phyloP scores from a whole-genome alignment of 306 rosid species.

The Senna siamea region DNA sequence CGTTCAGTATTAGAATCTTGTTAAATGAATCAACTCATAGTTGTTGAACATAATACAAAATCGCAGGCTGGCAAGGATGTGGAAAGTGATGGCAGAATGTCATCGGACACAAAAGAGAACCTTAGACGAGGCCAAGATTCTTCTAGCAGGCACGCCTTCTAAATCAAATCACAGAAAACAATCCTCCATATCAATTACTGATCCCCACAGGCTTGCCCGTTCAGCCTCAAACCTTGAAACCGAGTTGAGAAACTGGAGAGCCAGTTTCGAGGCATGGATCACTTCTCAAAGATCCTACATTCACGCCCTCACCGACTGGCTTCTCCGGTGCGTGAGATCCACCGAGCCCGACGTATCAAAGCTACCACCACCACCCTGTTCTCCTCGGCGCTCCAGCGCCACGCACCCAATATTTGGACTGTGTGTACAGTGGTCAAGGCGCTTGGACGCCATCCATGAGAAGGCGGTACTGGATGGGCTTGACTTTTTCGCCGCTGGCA shows the following conservation, averaged over 20 bases:
- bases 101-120: slow-evolving; percentile 82
- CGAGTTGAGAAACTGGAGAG: slow-evolving; percentile 88
- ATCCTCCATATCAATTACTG: slow-evolving; percentile 51
- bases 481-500: slow-evolving; percentile 84
- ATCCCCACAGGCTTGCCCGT: slow-evolving; percentile 68
- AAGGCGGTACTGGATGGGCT: slow-evolving; percentile 72
- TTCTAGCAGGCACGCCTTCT: slow-evolving; percentile 68
- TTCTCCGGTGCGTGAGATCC: slow-evolving; percentile 70
- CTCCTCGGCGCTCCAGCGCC: slow-evolving; percentile 65
- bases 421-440: slow-evolving; percentile 82
- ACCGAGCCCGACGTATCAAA: slow-evolving; percentile 67
- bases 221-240: slow-evolving; percentile 76
- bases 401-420: slow-evolving; percentile 82
- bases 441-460: slow-evolving; percentile 64
- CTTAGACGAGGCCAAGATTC: slow-evolving; percentile 78
- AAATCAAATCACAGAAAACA: slow-evolving; percentile 58
- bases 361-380: slow-evolving; percentile 41
- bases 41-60: no score
- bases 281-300: slow-evolving; percentile 84
- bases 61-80: slow-evolving; percentile 83
- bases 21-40: no score
- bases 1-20: slow-evolving; percentile 7
- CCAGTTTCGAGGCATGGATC: slow-evolving; percentile 81
- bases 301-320: slow-evolving; percentile 81
- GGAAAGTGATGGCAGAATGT: slow-evolving; percentile 95